Base-by-base conservation (phyloP, 2,329 filamentous ascomycete species). In the Neofusicoccum sp. region DNA sequence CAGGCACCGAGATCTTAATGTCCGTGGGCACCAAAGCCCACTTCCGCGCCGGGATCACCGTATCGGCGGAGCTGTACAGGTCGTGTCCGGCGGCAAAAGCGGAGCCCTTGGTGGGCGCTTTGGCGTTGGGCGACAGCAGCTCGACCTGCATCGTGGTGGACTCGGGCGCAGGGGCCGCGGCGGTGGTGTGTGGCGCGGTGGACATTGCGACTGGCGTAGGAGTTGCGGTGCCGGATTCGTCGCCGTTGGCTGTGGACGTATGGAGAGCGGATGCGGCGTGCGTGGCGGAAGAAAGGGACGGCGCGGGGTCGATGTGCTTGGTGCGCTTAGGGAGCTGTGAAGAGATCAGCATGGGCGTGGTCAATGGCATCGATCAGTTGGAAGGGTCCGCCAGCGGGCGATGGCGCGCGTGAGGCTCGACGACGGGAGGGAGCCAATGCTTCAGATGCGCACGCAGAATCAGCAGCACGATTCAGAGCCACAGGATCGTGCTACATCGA, bases 41-140 rank as follows among this genome's bases (percentile, higher is more conserved):
- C 66, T 92, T 93, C 63, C 90, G 83, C 1, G 89, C 86, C 0
- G 93, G 93, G 61, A 99, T 87, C 2, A 84, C 83, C 3, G 87
- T 88, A 38, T 89, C 85, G 70, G 86, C 85, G 2, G 91, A 85
- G 56, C 81, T 89, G 77, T 97, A 98, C 62, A 99, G 73, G 76
- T 99, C 95, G 78, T 98, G 98, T 36, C 95, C 95, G 1, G 95
- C 95, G 0, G 95, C 91, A 71, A 90, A 93, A 57, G 87, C 89
- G 66, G 90, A 96, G 66, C 95, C 95, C 60, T 93, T 87, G 0
- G 91, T 98, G 9, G 95, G 95, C 26, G 93, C 82, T 48, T 84
- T 85, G n/a, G 89, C 95, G 65, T 88, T 86, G 38, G 86, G 80
- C 7, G 89, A 89, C 62, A 98, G 87, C 76, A 96, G 92, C 83